Evolutionary conservation across 2,329 filamentous ascomycete genomes (phyloP).

Genomic region (Acarospora socialis): DNA sequence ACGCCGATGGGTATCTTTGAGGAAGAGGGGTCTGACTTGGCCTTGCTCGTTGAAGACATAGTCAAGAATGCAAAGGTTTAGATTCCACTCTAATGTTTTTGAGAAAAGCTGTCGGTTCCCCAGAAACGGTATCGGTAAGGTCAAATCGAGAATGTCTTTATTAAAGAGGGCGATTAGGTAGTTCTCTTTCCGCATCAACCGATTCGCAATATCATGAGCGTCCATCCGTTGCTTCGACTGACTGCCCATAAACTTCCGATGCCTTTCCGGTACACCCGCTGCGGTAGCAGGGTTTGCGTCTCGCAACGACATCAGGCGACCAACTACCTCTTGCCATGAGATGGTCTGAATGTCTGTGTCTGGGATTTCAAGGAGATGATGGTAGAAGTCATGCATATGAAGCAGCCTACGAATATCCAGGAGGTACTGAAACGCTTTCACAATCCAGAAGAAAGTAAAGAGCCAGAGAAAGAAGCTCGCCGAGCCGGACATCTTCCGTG

Average conservation of each 20-base stretch:
- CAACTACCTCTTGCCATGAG: conserved; percentile 84
- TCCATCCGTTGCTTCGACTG: conserved; percentile 90
- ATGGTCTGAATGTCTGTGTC: conserved; percentile 84
- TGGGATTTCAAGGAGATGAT: conserved; percentile 67
- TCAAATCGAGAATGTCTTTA: conserved; percentile 84
- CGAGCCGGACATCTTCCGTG: conserved; percentile 54
- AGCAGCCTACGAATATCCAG: conserved; percentile 58
- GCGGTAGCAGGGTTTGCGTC: conserved; percentile 81
- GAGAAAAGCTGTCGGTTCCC: conserved; percentile 72
- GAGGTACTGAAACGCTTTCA: conserved; percentile 60
- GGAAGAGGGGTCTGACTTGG: conserved; percentile 72
- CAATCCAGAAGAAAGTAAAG: conserved; percentile 74
- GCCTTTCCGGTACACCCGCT: conserved; percentile 42
- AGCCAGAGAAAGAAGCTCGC: conserved; percentile 73
- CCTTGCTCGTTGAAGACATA: conserved; percentile 85
- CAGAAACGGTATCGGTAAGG: conserved; percentile 71
- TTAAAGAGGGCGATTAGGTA: conserved; percentile 96
- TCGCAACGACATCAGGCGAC: conserved; percentile 66
- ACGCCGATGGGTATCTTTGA: conserved; percentile 68
- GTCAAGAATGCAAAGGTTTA: conserved; percentile 80
- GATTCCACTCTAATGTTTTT: conserved; percentile 78
- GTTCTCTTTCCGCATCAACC: conserved; percentile 91
- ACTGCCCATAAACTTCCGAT: conserved; percentile 53
- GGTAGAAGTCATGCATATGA: conserved; percentile 74
- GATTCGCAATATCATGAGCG: conserved; percentile 92